Percentiles rank a stretch among this genome's conserved stretches.
These are phyloP conservation scores for Trichosanthes cucumerina DNA, from an alignment of 306 rosid species.

Conservation along the genomic window DNA sequence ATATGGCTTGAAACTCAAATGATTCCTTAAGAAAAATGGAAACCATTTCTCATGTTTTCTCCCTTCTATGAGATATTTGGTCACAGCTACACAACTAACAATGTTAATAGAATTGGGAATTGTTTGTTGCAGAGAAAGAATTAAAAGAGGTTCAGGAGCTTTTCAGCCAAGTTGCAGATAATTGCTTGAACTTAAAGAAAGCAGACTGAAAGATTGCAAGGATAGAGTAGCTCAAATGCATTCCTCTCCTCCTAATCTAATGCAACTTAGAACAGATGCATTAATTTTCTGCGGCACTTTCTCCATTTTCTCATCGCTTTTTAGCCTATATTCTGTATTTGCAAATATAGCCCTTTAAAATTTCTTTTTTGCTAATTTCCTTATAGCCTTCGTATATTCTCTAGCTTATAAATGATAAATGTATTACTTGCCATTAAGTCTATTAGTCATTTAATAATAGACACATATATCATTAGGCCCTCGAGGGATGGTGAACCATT, in stretches of 20 bases:
- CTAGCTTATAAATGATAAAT: too few relatives aligned
- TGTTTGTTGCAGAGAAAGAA: slow-evolving; percentile 58
- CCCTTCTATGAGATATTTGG: not conserved
- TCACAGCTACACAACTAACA: not conserved
- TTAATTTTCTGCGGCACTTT: not conserved
- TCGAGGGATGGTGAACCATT: too few relatives aligned
- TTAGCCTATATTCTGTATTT: not conserved
- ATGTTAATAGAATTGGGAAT: slow-evolving; percentile 1
- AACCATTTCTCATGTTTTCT: not conserved
- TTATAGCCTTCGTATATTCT: too few relatives aligned
- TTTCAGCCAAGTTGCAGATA: slow-evolving; percentile 67
- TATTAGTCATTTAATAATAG: too few relatives aligned
- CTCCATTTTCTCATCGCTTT: not conserved
- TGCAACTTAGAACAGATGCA: not conserved
- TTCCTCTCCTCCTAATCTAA: not conserved
- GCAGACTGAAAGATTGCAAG: slow-evolving; percentile 27
- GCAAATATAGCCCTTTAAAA: too few relatives aligned
- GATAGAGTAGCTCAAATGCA: not conserved
- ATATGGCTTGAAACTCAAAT: too few relatives aligned
- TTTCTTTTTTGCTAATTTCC: too few relatives aligned
- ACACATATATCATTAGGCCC: too few relatives aligned
- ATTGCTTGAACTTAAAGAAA: slow-evolving; percentile 83
- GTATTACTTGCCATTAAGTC: too few relatives aligned
- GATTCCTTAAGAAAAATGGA: too few relatives aligned
- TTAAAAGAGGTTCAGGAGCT: slow-evolving; percentile 55